These are phyloP conservation scores for Protoeuglena noctilucae DNA, from an alignment of 139 green algal species.

Conservation along the genomic window DNA sequence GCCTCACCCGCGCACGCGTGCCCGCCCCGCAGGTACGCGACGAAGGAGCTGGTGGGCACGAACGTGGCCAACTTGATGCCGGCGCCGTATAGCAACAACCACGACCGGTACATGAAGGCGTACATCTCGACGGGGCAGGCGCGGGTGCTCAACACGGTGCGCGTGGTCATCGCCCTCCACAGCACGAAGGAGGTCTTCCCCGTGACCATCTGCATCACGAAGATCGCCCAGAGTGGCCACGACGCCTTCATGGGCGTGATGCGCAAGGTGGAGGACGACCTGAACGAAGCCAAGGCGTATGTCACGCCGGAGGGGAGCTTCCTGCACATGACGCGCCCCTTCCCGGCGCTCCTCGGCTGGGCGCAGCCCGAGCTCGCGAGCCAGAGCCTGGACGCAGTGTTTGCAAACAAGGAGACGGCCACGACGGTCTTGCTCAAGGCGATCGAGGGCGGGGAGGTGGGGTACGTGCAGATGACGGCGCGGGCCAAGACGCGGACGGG, in stretches of 20 bases:
- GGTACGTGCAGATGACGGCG: too few species aligned
- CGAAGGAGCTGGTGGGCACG: slow-evolving; percentile 31
- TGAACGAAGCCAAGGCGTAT: not conserved
- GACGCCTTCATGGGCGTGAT: slow-evolving; percentile 22
- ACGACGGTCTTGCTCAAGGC: too few species aligned
- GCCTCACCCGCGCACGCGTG: too few species aligned
- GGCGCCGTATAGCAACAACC: slow-evolving; percentile 20
- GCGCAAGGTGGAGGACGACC: not conserved
- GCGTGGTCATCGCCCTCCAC: slow-evolving; percentile 29
- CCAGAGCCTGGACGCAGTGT: too few species aligned
- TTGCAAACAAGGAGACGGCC: too few species aligned
- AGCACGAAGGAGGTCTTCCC: slow-evolving; percentile 23
- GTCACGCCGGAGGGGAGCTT: not conserved
- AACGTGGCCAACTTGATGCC: slow-evolving; percentile 34
- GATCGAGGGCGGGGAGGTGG: too few species aligned
- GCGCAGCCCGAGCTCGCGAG: too few species aligned
- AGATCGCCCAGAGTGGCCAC: slow-evolving; percentile 4
- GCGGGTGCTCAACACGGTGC: slow-evolving; percentile 16
- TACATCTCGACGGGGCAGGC: slow-evolving; percentile 20
- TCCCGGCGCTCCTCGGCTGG: not conserved
- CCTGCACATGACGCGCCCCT: not conserved
- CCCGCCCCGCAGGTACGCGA: slow-evolving; percentile 25
- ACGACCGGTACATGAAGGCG: slow-evolving; percentile 30
- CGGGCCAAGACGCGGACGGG: too few species aligned
- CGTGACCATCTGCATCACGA: slow-evolving; percentile 16